Conservation (phyloP, 192 early-diverging fungal genomes). For the Linnemannia hyalina region DNA sequence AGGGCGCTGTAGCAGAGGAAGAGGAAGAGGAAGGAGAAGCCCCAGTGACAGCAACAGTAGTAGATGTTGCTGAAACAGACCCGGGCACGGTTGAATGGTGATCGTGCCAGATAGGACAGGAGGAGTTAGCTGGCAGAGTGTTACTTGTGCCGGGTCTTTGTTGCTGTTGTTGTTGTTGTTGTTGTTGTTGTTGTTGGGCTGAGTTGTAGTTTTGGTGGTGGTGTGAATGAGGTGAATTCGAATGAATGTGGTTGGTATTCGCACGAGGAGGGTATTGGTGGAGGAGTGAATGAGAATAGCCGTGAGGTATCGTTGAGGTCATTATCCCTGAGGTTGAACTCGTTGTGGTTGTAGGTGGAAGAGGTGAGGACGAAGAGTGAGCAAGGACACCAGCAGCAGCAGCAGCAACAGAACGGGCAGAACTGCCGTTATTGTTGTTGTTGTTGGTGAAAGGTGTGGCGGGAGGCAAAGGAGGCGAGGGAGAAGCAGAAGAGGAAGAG, state of each 20-base stretch:
- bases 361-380: neutral
- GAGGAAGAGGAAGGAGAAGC: neutral
- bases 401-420: neutral
- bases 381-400: neutral
- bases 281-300: conserved; percentile 4
- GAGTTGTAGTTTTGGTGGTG: neutral
- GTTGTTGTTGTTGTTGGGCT: neutral
- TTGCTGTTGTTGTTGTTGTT: neutral
- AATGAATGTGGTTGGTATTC: neutral
- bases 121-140: neutral
- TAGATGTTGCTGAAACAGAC: neutral
- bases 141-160: neutral
- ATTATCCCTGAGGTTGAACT: neutral
- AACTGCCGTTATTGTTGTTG: neutral
- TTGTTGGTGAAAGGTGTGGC: neutral
- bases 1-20: conserved; percentile 8
- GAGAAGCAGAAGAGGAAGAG: neutral
- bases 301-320: neutral
- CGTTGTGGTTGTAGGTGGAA: neutral
- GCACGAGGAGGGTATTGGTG: neutral
- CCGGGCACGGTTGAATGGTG: neutral
- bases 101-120: neutral
- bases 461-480: too few species aligned
- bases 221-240: neutral
- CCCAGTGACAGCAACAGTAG: neutral